Conservation (phyloP, 2,329 filamentous ascomycete species). For the Hawksworthiomyces lignivorus region DNA sequence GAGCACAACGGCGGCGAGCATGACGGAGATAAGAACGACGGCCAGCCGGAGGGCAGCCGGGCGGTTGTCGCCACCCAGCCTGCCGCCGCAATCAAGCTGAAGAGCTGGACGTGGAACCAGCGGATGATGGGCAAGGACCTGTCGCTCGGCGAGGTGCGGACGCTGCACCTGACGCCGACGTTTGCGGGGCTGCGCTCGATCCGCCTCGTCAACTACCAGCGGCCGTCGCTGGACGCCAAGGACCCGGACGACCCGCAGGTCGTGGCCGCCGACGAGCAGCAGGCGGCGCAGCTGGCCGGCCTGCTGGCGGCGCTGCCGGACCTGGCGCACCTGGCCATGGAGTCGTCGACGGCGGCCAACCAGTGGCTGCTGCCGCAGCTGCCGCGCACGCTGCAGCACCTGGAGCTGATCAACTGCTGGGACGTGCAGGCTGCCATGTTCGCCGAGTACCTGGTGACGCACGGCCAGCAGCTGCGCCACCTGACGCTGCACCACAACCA, state of each 20-base stretch:
- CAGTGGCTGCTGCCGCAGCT: slow-evolving; percentile 59
- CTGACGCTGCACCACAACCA: slow-evolving; percentile 73
- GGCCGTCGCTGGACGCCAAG: slow-evolving; percentile 39
- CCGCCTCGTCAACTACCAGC: slow-evolving; percentile 57
- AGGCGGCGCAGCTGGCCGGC: slow-evolving; percentile 33
- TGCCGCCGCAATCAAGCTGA: slow-evolving; percentile 22
- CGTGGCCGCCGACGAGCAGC: slow-evolving; percentile 24
- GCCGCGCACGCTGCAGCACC: slow-evolving; percentile 55
- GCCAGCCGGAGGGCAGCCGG: not conserved
- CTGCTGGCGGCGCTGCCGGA: slow-evolving; percentile 47
- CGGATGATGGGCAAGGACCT: slow-evolving; percentile 40
- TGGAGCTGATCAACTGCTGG: slow-evolving; percentile 75
- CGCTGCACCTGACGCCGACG: slow-evolving; percentile 45
- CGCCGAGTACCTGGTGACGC: slow-evolving; percentile 54
- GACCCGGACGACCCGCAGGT: slow-evolving; percentile 37
- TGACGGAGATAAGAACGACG: not conserved
- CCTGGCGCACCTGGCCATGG: slow-evolving; percentile 62
- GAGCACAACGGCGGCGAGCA: slow-evolving; percentile 27
- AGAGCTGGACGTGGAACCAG: slow-evolving; percentile 56
- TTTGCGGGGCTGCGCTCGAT: slow-evolving; percentile 51
- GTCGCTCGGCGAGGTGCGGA: slow-evolving; percentile 39
- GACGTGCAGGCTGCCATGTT: slow-evolving; percentile 63
- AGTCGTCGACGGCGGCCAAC: slow-evolving; percentile 67
- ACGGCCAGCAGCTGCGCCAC: slow-evolving; percentile 59
- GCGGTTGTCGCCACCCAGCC: not conserved